These are phyloP conservation scores for Haplographium delicatum DNA, from an alignment of 495 filamentous ascomycete species.

Conservation along the genomic window DNA sequence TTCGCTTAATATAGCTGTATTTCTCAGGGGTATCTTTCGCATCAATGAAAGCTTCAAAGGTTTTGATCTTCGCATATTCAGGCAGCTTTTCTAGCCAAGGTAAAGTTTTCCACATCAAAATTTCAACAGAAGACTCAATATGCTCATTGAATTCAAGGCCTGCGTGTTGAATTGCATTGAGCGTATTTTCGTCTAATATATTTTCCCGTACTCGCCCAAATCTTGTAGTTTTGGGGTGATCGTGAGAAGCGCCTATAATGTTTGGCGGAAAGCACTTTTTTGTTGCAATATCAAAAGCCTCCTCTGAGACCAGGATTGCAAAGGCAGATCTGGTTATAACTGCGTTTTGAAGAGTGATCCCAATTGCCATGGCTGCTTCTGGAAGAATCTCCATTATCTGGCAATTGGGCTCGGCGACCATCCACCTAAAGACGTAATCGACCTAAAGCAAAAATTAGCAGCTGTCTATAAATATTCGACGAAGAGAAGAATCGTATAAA, in stretches of 20 bases:
- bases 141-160: conserved; percentile 39
- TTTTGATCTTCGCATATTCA: conserved; percentile 26
- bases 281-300: conserved; percentile 7
- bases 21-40: not conserved
- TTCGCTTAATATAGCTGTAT: not conserved
- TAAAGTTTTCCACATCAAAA: conserved; percentile 35
- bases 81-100: conserved; percentile 34
- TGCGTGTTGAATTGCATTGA: conserved; percentile 40
- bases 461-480: not conserved
- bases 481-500: not conserved
- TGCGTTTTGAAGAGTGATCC: conserved; percentile 1
- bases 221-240: too few species aligned
- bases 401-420: conserved; percentile 8
- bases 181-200: conserved; percentile 8
- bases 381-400: conserved; percentile 20
- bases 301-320: conserved; percentile 19
- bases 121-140: conserved; percentile 30
- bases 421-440: conserved; percentile 16
- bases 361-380: conserved; percentile 14
- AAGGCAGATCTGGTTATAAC: conserved; percentile 11
- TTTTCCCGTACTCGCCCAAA: conserved; percentile 12
- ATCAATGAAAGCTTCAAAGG: conserved; percentile 2
- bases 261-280: not conserved
- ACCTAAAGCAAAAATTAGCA: conserved; percentile 1
- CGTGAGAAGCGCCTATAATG: too few species aligned